Percentiles rank a stretch among this genome's conserved stretches.
These are phyloP conservation scores for Catenaria anguillulae DNA, from an alignment of 371 early-diverging fungal species.

Conservation along the genomic window DNA sequence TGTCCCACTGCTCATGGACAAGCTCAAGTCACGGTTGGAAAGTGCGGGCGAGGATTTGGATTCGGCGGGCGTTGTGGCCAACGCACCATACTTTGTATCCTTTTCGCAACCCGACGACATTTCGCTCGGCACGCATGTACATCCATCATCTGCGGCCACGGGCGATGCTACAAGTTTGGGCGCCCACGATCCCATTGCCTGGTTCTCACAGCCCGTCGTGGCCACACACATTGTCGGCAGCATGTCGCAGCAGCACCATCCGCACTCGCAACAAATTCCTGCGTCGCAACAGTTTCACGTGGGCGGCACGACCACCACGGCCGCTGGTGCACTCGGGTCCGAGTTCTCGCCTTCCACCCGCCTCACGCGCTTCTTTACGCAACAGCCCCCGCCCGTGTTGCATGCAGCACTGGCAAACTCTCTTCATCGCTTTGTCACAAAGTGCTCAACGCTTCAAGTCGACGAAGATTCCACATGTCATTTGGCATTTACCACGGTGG, in stretches of 20 bases:
- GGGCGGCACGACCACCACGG: neutral
- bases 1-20: neutral
- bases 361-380: slow-evolving; percentile 36
- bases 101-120: neutral
- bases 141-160: too few species aligned
- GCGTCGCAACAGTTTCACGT: neutral
- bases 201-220: slow-evolving; percentile 3
- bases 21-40: neutral
- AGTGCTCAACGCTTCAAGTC: slow-evolving; percentile 18
- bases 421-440: slow-evolving; percentile 30
- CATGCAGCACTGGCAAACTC: slow-evolving; percentile 19
- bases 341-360: slow-evolving; percentile 32
- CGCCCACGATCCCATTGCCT: neutral
- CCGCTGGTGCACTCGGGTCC: neutral
- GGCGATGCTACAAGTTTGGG: too few species aligned
- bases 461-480: slow-evolving; percentile 3
- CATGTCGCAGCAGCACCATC: too few species aligned
- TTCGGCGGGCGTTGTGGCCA: too few species aligned
- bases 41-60: neutral
- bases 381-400: slow-evolving; percentile 14
- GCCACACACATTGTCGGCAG: neutral
- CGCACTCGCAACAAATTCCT: neutral
- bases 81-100: neutral
- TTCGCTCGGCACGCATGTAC: too few species aligned
- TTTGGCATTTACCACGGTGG: slow-evolving; percentile 38